Percentiles rank a stretch among this genome's conserved stretches.
Evolutionary conservation across 768 basidiomycete species (phyloP).

Genomic region (Boletus vinaceobasis): DNA sequence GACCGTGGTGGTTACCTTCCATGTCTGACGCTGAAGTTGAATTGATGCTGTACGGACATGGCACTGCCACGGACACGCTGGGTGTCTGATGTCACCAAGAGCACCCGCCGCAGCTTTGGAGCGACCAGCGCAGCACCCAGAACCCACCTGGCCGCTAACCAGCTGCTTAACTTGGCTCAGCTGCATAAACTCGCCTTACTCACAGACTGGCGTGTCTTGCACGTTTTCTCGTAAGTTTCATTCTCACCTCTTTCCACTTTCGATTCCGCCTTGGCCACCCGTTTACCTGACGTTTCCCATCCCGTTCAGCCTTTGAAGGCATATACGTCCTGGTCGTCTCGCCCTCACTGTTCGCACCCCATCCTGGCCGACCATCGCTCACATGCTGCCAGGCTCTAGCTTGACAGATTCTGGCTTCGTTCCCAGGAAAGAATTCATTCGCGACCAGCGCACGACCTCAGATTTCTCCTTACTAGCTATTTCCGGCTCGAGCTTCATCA

Average conservation of each 20-base stretch:
- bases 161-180: slow-evolving; percentile 9
- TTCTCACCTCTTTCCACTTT: slow-evolving; percentile 28
- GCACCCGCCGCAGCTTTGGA: slow-evolving; percentile 12
- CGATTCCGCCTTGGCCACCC: slow-evolving; percentile 30
- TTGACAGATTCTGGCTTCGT: slow-evolving; percentile 50
- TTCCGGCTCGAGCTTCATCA: slow-evolving; percentile 57
- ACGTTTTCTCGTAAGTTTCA: slow-evolving; percentile 32
- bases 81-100: slow-evolving; percentile 28
- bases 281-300: slow-evolving; percentile 39
- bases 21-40: too few relatives aligned
- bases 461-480: slow-evolving; percentile 71
- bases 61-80: slow-evolving; percentile 25
- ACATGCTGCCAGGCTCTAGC: slow-evolving; percentile 32
- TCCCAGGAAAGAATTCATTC: slow-evolving; percentile 72
- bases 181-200: slow-evolving; percentile 11
- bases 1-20: too few relatives aligned
- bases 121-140: slow-evolving; percentile 14
- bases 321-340: slow-evolving; percentile 26
- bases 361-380: slow-evolving; percentile 24
- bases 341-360: slow-evolving; percentile 18
- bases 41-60: neutral
- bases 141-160: slow-evolving; percentile 8
- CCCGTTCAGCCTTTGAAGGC: slow-evolving; percentile 24
- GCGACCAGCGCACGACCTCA: slow-evolving; percentile 51
- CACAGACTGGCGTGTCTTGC: slow-evolving; percentile 28